Evolutionary conservation across 2,329 filamentous ascomycete genomes (phyloP), one percentile per base, ranked within the genome.

Genomic region (Tolypocladium nubicola): DNA sequence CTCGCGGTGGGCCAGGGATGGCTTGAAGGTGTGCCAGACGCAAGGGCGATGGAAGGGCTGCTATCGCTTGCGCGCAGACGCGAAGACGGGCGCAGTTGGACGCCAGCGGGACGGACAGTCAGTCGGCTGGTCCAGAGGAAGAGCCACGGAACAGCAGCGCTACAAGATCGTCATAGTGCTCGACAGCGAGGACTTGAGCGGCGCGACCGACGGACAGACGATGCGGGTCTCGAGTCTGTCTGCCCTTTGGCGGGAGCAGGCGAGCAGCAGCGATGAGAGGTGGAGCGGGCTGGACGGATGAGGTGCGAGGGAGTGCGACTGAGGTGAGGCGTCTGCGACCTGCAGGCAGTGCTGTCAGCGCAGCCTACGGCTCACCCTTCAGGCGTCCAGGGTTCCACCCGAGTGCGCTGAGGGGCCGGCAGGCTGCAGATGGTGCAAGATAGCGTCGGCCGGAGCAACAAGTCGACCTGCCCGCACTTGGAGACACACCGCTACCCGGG

Each of bases 81-180:
- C 47, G 21, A 50, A 21, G 16, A 13, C 5, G 47, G 19, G 14
- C 30, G 47, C 30, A 23, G 16, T 33, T 7, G 26, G 45, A 40
- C 45, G 26, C 8, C 26, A 4, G 45, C 26, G 45, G 26, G 45
- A n/a, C 26, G 52, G 38, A 30, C 52, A 23, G n/a, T 30, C 52
- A 23, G n/a, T 30, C 52, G 52, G 52, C 52, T 19, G 9, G 52
- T 54, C 21, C 39, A 30, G 23, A 33, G 52, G 39, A 30, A 54
- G 38, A 54, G 52, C 52, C 52, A 54, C 52, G 52, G 52, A 10
- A 41, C 14, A 30, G 23, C 38, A 41, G 52, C 3, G 38, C 38
- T 54, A 54, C 23, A 16, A 39, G 52, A 43, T 30, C 52, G 14
- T 54, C 52, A 55, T 33, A 54, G 54, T 56, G 54, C 19, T 55